Percentiles rank a stretch among this genome's conserved stretches.
Conservation (phyloP, 257 asterid genomes). For the Primulina tabacum region DNA sequence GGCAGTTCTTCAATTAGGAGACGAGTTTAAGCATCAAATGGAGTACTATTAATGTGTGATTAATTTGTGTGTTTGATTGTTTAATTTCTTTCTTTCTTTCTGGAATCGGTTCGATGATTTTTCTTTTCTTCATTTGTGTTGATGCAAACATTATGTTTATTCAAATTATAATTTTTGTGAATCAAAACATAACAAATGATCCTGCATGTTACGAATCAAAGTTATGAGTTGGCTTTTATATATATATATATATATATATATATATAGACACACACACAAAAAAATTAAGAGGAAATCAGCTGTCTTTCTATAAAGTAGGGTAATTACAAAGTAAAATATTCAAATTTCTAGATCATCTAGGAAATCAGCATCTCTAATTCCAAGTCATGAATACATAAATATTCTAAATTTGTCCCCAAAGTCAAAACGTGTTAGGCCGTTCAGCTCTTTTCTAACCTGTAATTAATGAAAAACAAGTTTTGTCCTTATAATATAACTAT, state of each 20-base stretch:
- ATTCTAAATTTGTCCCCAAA: neutral
- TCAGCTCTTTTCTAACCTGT: no score
- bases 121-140: constrained; percentile 11
- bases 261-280: no score
- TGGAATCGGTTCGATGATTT: neutral
- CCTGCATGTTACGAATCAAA: no score
- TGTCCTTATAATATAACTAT: neutral
- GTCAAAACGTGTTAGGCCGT: neutral
- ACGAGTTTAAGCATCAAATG: constrained; percentile 25
- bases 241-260: no score
- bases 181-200: neutral
- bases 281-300: no score
- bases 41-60: neutral
- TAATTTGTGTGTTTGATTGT: constrained; percentile 19
- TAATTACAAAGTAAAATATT: no score
- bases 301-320: no score
- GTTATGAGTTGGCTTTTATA: no score
- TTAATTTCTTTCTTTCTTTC: neutral
- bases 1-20: constrained; percentile 51
- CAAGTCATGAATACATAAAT: no score
- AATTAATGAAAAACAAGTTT: no score
- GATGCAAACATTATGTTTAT: neutral
- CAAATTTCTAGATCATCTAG: no score
- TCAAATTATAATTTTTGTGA: neutral
- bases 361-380: no score